Base-by-base conservation (phyloP, 2,329 filamentous ascomycete species). In the Remersonia thermophila region DNA sequence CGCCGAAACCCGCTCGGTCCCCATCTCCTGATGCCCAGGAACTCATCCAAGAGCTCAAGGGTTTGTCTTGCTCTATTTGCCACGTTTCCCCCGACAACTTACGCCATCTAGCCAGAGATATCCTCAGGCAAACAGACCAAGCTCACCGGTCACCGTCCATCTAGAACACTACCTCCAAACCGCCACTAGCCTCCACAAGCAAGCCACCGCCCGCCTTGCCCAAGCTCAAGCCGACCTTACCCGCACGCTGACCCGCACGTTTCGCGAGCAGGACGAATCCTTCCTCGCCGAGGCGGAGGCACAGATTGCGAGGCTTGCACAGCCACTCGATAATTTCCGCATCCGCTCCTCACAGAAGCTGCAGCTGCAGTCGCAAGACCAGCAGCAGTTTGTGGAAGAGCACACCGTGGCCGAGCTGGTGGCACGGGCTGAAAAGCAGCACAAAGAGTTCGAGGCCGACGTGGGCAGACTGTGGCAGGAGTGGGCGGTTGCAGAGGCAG, bases 131-230 rank as follows among this genome's bases (percentile, higher is more conserved):
- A n/a, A n/a, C n/a, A n/a, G 3, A 13, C 25, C 4, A 10, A 35
- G 31, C 17, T 30, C 29, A 27, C 33, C 14, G 8, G 25, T 7
- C 4, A 26, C 25, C 16, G 8, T 29, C 7, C n/a, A 12, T 28
- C n/a, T 27, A 46, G 41, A 46, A 26, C 39, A 48, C 39, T 46
- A 45, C 37, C 34, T 38, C 27, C 27, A 32, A 6, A 45, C 33
- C 6, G 46, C 44, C 13, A 36, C 39, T 3, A 38, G 27, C 11
- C 35, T 46, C 10, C 39, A 42, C 27, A 13, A 36, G 12, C 38
- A 25, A n/a, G 44, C 39, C 8, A 34, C 33, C 10, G 28, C 33
- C 12, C 39, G 27, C 12, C 40, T 48, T 10, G 18, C 36, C 15
- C 40, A 42, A 7, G 30, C 37, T 4, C 40, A 47, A 16, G n/a